Conservation (phyloP, 2,329 filamentous ascomycete genomes). For the Fusarium staphyleae region DNA sequence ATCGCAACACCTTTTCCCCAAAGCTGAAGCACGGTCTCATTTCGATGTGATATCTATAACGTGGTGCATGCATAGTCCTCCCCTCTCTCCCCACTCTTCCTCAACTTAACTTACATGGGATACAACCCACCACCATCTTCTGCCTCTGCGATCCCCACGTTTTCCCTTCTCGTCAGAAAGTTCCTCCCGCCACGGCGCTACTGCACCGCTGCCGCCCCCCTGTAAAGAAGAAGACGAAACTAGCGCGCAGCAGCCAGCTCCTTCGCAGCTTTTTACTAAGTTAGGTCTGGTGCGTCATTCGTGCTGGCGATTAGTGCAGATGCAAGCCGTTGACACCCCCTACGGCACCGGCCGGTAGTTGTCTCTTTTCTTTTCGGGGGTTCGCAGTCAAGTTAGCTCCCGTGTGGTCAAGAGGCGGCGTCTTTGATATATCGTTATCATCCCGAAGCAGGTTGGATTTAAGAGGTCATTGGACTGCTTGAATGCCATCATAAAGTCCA, state of each 20-base stretch:
- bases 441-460: neutral
- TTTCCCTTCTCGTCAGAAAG: neutral
- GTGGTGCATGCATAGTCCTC: neutral
- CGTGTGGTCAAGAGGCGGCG: neutral
- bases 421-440: neutral
- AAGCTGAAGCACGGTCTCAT: neutral
- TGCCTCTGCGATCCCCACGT: constrained; percentile 15
- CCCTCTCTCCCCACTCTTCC: constrained; percentile 8
- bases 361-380: constrained; percentile 29
- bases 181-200: constrained; percentile 24
- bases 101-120: neutral
- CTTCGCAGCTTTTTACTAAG: too few species aligned
- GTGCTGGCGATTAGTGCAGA: neutral
- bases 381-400: neutral
- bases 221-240: neutral
- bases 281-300: neutral
- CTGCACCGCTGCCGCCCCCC: constrained; percentile 12
- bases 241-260: neutral
- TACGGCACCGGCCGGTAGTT: constrained; percentile 20
- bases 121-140: too few species aligned
- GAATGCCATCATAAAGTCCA: neutral
- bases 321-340: too few species aligned
- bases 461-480: neutral
- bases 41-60: neutral
- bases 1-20: neutral